These are phyloP conservation scores for Russula sp. DNA, from an alignment of 768 basidiomycete genomes.

Conservation along the genomic window DNA sequence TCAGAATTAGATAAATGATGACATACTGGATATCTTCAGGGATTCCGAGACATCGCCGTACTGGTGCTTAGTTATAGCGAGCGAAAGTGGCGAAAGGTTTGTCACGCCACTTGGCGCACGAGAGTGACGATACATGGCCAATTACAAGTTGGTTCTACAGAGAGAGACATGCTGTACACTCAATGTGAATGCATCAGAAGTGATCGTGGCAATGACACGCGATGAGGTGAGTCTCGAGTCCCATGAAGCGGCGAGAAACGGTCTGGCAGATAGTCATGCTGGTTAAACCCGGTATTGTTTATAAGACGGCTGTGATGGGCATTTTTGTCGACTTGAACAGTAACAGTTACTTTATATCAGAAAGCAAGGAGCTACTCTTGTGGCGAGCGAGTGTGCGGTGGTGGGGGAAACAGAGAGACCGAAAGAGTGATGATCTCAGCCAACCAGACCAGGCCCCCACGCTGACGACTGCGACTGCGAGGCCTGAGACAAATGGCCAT, in stretches of 20 bases:
- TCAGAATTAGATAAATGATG: neutral
- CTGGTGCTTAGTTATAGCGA: neutral
- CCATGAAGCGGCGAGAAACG: no score
- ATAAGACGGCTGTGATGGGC: neutral
- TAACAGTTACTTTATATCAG: neutral
- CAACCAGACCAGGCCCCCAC: no score
- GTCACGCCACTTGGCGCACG: neutral
- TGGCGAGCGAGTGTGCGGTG: neutral
- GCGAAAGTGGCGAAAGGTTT: neutral
- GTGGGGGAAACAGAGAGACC: no score
- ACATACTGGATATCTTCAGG: neutral
- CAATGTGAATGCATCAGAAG: no score
- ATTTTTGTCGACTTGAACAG: neutral
- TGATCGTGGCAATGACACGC: neutral
- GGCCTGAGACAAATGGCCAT: conserved; percentile 23
- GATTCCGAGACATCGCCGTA: neutral
- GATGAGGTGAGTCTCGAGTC: neutral
- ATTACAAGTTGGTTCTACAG: neutral
- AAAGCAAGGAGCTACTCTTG: neutral
- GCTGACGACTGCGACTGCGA: neutral
- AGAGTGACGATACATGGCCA: neutral
- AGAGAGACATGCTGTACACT: neutral
- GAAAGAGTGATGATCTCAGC: neutral
- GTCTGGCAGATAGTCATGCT: no score
- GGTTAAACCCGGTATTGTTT: neutral